Percentiles rank a stretch among this genome's conserved stretches.
Evolutionary conservation across 2,329 filamentous ascomycete genomes (phyloP).

Genomic region (Xenoacremonium recifei): DNA sequence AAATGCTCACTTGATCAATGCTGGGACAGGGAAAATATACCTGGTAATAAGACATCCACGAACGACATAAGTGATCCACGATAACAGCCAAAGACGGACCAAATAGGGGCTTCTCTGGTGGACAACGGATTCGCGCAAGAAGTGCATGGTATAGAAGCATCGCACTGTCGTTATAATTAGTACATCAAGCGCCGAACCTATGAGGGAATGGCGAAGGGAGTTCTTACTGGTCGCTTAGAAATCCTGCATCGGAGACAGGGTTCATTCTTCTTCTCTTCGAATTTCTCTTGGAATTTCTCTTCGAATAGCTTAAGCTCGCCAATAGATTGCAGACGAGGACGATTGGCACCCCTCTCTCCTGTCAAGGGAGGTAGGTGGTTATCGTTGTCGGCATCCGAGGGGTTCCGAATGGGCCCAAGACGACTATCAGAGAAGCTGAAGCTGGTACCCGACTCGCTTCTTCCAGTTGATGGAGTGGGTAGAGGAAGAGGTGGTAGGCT

Average conservation of each 20-base stretch:
- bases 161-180: constrained; percentile 42
- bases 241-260: constrained; percentile 53
- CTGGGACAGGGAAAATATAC: constrained; percentile 29
- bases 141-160: constrained; percentile 48
- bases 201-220: neutral
- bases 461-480: constrained; percentile 25
- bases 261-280: too few relatives aligned
- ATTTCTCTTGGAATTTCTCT: too few relatives aligned
- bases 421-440: constrained; percentile 41
- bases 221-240: constrained; percentile 44
- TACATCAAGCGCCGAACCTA: constrained; percentile 1
- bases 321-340: constrained; percentile 55
- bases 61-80: constrained; percentile 47
- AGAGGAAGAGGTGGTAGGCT: constrained; percentile 28
- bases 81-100: constrained; percentile 51
- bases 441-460: constrained; percentile 24
- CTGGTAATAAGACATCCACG: constrained; percentile 49
- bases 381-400: constrained; percentile 48
- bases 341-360: constrained; percentile 49
- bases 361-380: constrained; percentile 55
- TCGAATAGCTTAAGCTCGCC: constrained; percentile 52
- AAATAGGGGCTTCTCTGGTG: constrained; percentile 42
- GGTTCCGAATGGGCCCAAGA: constrained; percentile 34
- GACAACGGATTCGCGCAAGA: constrained; percentile 40
- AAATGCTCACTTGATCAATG: too few relatives aligned